These are phyloP conservation scores for Helminthosporium solani DNA, from an alignment of 2,329 filamentous ascomycete species.

Conservation along the genomic window DNA sequence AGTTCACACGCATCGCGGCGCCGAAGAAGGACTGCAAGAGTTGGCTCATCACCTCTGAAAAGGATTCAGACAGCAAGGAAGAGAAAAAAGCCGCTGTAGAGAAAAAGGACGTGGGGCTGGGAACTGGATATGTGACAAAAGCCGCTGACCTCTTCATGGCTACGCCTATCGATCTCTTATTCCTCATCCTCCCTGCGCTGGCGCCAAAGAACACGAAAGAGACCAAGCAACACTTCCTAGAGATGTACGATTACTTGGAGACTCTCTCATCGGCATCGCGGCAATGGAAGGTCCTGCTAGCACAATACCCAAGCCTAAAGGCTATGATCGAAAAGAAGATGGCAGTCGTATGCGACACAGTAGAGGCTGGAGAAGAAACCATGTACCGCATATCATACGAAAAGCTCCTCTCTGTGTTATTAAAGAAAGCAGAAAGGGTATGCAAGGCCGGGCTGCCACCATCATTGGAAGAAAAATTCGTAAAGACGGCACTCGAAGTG, in stretches of 20 bases:
- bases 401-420: conserved; percentile 66
- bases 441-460: conserved; percentile 64
- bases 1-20: conserved; percentile 60
- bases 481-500: conserved; percentile 71
- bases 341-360: conserved; percentile 72
- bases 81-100: conserved; percentile 1
- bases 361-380: conserved; percentile 77
- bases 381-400: conserved; percentile 79
- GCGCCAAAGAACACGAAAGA: conserved; percentile 49
- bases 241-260: conserved; percentile 72
- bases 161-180: conserved; percentile 80
- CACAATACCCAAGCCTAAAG: conserved; percentile 40
- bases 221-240: conserved; percentile 65
- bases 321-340: conserved; percentile 64
- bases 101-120: conserved; percentile 12
- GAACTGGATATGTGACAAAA: conserved; percentile 60
- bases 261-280: conserved; percentile 55
- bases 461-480: conserved; percentile 84
- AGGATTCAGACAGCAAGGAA: conserved; percentile 8
- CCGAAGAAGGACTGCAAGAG: conserved; percentile 55
- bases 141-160: conserved; percentile 77
- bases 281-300: conserved; percentile 61
- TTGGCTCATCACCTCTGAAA: conserved; percentile 50
- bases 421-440: conserved; percentile 72
- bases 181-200: conserved; percentile 76